phyloP scores from a whole-genome alignment of 2,329 filamentous ascomycete species.

The Chrysoporthe puriensis region DNA sequence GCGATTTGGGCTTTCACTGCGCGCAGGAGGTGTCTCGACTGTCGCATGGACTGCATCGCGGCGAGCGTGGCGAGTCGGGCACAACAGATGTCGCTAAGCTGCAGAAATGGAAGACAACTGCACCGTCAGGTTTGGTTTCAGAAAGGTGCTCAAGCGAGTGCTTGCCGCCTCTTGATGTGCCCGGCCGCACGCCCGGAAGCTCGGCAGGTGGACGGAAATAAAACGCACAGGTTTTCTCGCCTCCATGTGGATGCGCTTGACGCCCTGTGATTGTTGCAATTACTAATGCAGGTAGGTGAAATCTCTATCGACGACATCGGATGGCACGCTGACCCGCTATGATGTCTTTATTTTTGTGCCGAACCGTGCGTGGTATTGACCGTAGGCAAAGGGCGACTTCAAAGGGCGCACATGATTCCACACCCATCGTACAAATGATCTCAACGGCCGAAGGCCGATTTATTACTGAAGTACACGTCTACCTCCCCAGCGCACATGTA shows the following conservation, averaged over 20 bases:
- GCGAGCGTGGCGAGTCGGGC: neutral
- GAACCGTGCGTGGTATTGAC: neutral
- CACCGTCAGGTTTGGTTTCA: neutral
- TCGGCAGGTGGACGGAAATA: neutral
- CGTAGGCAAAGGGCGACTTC: too few relatives aligned
- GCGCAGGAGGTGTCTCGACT: slow-evolving; percentile 30
- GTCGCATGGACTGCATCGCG: slow-evolving; percentile 34
- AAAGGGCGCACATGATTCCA: too few relatives aligned
- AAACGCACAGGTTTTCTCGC: neutral
- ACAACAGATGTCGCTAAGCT: neutral
- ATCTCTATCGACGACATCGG: slow-evolving; percentile 5
- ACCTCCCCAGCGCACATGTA: too few relatives aligned
- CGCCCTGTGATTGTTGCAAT: neutral
- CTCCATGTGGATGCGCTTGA: neutral
- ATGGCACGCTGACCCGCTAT: neutral
- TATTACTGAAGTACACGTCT: too few relatives aligned
- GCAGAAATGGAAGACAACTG: neutral
- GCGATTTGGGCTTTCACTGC: slow-evolving; percentile 33
- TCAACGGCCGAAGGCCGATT: too few relatives aligned
- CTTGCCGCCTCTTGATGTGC: neutral
- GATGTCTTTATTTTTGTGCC: neutral
- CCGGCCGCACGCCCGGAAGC: neutral
- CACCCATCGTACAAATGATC: too few relatives aligned
- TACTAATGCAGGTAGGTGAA: neutral
- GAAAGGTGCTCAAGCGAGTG: neutral